A percentile compares a stretch with the other conserved stretches of the same genome.
These are phyloP conservation scores for Nannizzia gypsea DNA, from an alignment of 2,329 filamentous ascomycete genomes.

Conservation along the genomic window DNA sequence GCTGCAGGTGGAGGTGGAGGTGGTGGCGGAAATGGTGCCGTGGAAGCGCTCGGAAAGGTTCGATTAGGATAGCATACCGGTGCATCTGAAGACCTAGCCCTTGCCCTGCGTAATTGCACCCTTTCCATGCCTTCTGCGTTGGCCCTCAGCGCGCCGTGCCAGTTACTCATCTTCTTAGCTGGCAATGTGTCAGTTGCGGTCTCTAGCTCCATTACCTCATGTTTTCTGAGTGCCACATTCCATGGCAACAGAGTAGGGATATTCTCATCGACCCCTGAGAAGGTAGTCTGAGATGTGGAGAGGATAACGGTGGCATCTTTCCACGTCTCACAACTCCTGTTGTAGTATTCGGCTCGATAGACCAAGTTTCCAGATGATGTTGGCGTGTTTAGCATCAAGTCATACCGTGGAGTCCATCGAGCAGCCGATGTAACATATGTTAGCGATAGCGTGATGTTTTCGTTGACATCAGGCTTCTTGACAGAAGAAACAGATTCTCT, in stretches of 20 bases:
- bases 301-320: slow-evolving; percentile 47
- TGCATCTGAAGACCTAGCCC: not conserved
- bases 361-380: slow-evolving; percentile 42
- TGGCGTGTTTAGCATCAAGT: slow-evolving; percentile 49
- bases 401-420: slow-evolving; percentile 51
- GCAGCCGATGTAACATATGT: slow-evolving; percentile 49
- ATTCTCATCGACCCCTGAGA: slow-evolving; percentile 43
- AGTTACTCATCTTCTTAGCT: slow-evolving; percentile 9
- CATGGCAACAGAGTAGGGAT: slow-evolving; percentile 47
- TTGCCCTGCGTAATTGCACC: not conserved
- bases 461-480: slow-evolving; percentile 12
- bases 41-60: no score
- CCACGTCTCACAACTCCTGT: slow-evolving; percentile 54
- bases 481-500: slow-evolving; percentile 20
- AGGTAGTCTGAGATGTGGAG: slow-evolving; percentile 52
- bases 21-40: no score
- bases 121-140: not conserved
- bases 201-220: slow-evolving; percentile 11
- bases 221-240: slow-evolving; percentile 41
- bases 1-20: no score
- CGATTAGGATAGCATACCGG: not conserved
- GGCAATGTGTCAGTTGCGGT: not conserved
- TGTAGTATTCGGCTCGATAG: slow-evolving; percentile 53
- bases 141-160: slow-evolving; percentile 12
- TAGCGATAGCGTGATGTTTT: slow-evolving; percentile 34